Evolutionary conservation across 1,284 basidiomycete genomes (phyloP).

Genomic region (Chalciporus sp.): DNA sequence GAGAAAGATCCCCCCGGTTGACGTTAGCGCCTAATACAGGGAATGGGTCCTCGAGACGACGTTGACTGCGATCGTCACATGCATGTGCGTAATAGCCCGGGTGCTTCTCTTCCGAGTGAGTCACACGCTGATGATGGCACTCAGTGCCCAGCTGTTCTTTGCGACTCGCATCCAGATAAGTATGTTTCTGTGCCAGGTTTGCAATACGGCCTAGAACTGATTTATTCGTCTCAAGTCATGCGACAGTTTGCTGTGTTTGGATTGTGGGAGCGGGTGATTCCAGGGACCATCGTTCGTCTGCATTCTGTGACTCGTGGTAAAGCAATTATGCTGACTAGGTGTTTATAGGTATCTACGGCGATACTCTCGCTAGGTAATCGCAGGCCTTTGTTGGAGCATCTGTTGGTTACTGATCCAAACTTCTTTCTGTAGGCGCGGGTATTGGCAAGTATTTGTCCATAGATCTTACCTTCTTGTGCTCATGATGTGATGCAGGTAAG

Average conservation of each 20-base stretch:
- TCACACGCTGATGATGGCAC: not conserved
- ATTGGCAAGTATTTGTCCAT: not conserved
- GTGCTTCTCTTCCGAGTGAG: not conserved
- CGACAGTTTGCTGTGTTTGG: conserved; percentile 5
- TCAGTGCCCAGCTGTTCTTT: conserved; percentile 9
- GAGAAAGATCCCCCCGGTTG: not conserved
- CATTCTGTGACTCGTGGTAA: not conserved
- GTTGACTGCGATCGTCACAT: not conserved
- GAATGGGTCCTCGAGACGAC: conserved; percentile 1
- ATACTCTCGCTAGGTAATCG: conserved; percentile 1
- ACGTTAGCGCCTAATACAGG: not conserved
- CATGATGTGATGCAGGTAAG: not conserved
- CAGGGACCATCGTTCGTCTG: conserved; percentile 2
- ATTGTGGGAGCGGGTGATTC: not conserved
- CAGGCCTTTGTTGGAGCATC: not conserved
- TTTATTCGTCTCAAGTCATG: not conserved
- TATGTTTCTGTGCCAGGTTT: not conserved
- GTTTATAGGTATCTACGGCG: not conserved
- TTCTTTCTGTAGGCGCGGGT: not conserved
- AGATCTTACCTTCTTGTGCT: not conserved
- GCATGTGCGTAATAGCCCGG: not conserved
- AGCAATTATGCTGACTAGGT: not conserved
- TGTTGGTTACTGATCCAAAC: not conserved
- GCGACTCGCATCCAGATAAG: conserved; percentile 8
- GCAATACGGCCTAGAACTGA: not conserved